These are phyloP conservation scores for Myxozyma udenii DNA, from an alignment of 805 yeast species.

Conservation along the genomic window DNA sequence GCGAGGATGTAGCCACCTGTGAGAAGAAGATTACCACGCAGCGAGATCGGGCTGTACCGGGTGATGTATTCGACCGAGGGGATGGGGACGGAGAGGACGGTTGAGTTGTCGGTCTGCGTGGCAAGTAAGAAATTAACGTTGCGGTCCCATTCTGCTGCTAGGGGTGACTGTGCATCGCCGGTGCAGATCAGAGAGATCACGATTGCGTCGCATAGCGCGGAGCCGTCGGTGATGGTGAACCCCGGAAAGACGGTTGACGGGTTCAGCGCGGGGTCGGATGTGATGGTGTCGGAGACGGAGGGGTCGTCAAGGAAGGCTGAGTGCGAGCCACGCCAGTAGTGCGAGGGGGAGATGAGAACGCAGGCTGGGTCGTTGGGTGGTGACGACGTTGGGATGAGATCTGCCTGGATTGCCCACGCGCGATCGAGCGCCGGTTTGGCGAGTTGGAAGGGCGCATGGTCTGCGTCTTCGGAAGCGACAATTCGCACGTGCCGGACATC, in stretches of 20 bases:
- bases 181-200: conserved; percentile 3
- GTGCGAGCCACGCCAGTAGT: conserved; percentile 44
- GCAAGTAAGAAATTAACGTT: not conserved
- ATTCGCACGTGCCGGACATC: not conserved
- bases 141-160: not conserved
- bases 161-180: not conserved
- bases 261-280: not conserved
- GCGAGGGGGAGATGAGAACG: conserved; percentile 41
- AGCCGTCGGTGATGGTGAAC: not conserved
- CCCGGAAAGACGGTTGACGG: not conserved
- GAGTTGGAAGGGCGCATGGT: too few species aligned
- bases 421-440: conserved; percentile 42
- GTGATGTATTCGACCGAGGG: too few species aligned
- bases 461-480: not conserved
- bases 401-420: conserved; percentile 40
- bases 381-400: conserved; percentile 35
- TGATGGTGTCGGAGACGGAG: conserved; percentile 43
- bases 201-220: conserved; percentile 20
- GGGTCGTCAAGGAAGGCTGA: conserved; percentile 37
- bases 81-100: not conserved
- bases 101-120: not conserved
- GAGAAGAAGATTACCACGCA: conserved; percentile 33
- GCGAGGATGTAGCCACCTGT: conserved; percentile 33
- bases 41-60: conserved; percentile 31
- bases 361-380: conserved; percentile 25